Evolutionary conservation across 306 rosid genomes (phyloP).

Genomic region (Pyrus pyrifolia): DNA sequence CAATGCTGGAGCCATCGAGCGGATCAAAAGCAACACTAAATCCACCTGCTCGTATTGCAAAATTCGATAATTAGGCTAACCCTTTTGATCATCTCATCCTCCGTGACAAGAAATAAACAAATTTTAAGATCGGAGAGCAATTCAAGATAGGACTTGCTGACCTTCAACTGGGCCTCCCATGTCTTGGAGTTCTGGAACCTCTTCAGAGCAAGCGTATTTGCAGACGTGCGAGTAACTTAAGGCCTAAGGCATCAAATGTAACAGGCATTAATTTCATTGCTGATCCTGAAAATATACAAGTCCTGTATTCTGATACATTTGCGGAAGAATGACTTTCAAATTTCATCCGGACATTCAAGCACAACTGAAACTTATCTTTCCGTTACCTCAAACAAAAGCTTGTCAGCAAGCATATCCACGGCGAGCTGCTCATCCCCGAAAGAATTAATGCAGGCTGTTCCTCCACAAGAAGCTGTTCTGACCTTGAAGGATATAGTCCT

Average conservation of each 20-base stretch:
- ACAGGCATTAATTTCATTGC: neutral
- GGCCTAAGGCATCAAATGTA: constrained; percentile 43
- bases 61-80: neutral
- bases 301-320: too few relatives aligned
- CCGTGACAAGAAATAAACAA: too few relatives aligned
- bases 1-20: constrained; percentile 95
- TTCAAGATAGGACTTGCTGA: constrained; percentile 9
- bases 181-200: constrained; percentile 92
- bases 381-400: constrained; percentile 83
- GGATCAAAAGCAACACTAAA: constrained; percentile 99
- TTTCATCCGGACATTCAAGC: neutral
- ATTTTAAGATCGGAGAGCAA: neutral
- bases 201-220: constrained; percentile 98
- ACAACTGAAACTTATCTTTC: neutral
- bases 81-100: neutral
- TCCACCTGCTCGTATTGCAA: constrained; percentile 56
- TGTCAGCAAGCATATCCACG: constrained; percentile 83
- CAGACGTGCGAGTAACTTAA: constrained; percentile 82
- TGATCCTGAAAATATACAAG: neutral
- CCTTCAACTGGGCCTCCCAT: constrained; percentile 99
- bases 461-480: constrained; percentile 96
- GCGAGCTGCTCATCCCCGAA: constrained; percentile 99
- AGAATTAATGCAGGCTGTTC: constrained; percentile 92
- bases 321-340: too few relatives aligned
- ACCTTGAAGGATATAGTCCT: constrained; percentile 97